Evolutionary conservation across 2,329 filamentous ascomycete species (phyloP).

Genomic region (Alternaria consortialis): DNA sequence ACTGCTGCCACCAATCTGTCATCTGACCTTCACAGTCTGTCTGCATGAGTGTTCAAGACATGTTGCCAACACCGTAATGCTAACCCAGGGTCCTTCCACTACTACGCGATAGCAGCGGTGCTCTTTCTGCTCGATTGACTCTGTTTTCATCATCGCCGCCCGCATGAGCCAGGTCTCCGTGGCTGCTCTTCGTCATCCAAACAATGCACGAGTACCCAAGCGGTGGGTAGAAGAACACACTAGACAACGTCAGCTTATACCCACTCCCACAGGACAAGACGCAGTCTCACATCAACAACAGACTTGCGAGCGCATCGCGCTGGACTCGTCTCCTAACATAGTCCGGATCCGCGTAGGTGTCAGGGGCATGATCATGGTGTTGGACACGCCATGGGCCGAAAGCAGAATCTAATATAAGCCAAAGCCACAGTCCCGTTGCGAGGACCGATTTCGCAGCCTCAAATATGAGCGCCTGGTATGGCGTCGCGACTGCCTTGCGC

Average conservation of each 20-base stretch:
- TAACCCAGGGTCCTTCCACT: not conserved
- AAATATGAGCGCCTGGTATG: not conserved
- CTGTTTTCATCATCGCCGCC: not conserved
- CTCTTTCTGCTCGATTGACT: not conserved
- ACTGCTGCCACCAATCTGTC: not conserved
- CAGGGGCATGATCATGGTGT: not conserved
- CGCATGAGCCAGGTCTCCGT: not conserved
- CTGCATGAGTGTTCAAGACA: not conserved
- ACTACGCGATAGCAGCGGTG: not conserved
- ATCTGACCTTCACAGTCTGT: not conserved
- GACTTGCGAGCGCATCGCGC: not conserved
- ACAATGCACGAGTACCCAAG: slow-evolving; percentile 2
- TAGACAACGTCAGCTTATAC: not conserved
- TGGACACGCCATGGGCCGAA: not conserved
- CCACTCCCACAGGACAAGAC: not conserved
- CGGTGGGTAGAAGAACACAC: slow-evolving; percentile 6
- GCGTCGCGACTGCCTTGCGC: not conserved
- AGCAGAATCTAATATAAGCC: slow-evolving; percentile 3
- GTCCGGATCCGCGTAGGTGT: not conserved
- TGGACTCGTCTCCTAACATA: not conserved
- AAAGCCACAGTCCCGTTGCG: slow-evolving; percentile 7
- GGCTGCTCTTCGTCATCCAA: not conserved
- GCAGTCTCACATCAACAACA: not conserved
- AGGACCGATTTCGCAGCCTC: not conserved
- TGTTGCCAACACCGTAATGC: not conserved